Conservation (phyloP, 2,329 filamentous ascomycete genomes). For the Thelonectria discophora region DNA sequence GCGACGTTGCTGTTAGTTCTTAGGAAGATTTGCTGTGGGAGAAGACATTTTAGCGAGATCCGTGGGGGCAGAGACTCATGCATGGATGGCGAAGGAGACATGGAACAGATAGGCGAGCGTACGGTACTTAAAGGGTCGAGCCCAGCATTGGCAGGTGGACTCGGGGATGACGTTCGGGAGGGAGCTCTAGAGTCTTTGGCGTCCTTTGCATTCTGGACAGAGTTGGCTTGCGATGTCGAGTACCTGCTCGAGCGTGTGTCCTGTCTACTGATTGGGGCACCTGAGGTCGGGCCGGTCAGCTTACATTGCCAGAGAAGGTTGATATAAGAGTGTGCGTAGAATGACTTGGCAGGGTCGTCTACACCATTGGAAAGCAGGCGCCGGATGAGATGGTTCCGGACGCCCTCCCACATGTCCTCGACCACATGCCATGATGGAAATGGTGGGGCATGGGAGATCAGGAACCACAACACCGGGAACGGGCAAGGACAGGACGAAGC, state of each 20-base stretch:
- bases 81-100: background rate
- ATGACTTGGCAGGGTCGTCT: background rate
- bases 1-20: conserved; percentile 48
- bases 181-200: conserved; percentile 45
- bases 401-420: conserved; percentile 8
- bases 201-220: conserved; percentile 56
- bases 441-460: conserved; percentile 2
- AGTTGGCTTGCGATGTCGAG: conserved; percentile 65
- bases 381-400: background rate
- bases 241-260: conserved; percentile 39
- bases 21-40: conserved; percentile 50
- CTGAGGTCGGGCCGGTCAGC: conserved; percentile 37
- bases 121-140: conserved; percentile 52
- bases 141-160: conserved; percentile 40
- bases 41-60: conserved; percentile 3
- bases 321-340: conserved; percentile 1
- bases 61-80: background rate
- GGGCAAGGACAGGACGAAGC: conserved; percentile 2
- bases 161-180: conserved; percentile 39
- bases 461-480: background rate
- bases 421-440: conserved; percentile 9
- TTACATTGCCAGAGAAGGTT: conserved; percentile 31
- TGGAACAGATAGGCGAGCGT: conserved; percentile 22
- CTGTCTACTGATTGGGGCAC: conserved; percentile 35
- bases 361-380: background rate